These are phyloP conservation scores for Blastobotrys robertii DNA, from an alignment of 805 yeast species.

Conservation along the genomic window DNA sequence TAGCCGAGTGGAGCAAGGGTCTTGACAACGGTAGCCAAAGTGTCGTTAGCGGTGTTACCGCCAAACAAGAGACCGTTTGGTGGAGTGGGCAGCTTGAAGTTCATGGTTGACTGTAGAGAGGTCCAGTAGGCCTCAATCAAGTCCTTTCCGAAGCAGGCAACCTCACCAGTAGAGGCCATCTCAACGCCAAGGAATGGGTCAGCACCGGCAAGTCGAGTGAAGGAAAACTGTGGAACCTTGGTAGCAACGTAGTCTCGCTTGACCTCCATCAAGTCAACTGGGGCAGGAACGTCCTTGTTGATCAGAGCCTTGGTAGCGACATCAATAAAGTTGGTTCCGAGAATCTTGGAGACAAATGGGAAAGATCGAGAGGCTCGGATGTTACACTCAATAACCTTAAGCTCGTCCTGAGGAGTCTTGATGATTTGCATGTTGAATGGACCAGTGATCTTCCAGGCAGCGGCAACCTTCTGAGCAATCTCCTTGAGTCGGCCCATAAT, in stretches of 20 bases:
- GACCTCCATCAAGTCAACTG: constrained; percentile 73
- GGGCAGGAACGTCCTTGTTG: constrained; percentile 58
- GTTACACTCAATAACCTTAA: constrained; percentile 97
- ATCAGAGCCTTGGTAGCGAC: constrained; percentile 85
- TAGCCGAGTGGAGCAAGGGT: constrained; percentile 67
- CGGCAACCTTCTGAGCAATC: constrained; percentile 87
- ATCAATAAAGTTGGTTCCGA: constrained; percentile 90
- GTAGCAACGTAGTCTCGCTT: constrained; percentile 81
- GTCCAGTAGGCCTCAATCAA: constrained; percentile 94
- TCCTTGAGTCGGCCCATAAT: constrained; percentile 67
- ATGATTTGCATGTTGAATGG: constrained; percentile 98
- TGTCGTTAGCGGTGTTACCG: constrained; percentile 71
- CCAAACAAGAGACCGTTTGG: constrained; percentile 88
- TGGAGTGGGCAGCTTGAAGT: constrained; percentile 88
- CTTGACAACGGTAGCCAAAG: constrained; percentile 64
- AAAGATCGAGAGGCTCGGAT: constrained; percentile 97
- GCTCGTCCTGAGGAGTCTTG: constrained; percentile 44
- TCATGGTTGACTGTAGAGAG: constrained; percentile 92
- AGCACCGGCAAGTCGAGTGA: constrained; percentile 97
- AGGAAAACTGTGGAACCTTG: constrained; percentile 97
- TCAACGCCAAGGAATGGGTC: constrained; percentile 99
- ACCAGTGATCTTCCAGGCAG: constrained; percentile 92
- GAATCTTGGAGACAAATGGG: constrained; percentile 97
- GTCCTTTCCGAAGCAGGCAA: constrained; percentile 90
- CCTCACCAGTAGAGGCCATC: constrained; percentile 99